Evolutionary conservation across 805 yeast genomes (phyloP).

Genomic region (Blastobotrys parvus): DNA sequence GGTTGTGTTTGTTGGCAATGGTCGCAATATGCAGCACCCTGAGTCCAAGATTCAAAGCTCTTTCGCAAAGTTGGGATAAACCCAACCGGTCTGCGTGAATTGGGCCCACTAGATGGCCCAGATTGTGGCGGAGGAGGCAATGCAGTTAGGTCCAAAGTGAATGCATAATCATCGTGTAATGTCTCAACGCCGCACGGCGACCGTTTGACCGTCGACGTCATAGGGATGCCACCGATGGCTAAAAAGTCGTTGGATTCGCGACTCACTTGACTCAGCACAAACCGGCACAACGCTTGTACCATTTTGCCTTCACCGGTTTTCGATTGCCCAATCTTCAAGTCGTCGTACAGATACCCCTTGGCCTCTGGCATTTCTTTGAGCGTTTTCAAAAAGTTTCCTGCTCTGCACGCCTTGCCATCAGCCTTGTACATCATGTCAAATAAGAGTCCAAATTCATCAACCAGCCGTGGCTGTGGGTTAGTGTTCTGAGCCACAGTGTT

Average conservation of each 20-base stretch:
- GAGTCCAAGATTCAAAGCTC: conserved; percentile 22
- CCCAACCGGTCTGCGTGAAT: background rate
- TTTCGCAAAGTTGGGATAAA: conserved; percentile 19
- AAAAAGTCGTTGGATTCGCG: conserved; percentile 36
- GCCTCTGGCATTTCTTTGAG: conserved; percentile 45
- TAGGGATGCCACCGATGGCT: conserved; percentile 13
- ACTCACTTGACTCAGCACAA: conserved; percentile 45
- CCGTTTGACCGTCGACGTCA: conserved; percentile 17
- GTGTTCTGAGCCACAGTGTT: conserved; percentile 40
- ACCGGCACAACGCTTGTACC: conserved; percentile 49
- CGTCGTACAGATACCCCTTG: conserved; percentile 35
- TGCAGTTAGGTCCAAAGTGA: conserved; percentile 18
- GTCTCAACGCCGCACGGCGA: conserved; percentile 20
- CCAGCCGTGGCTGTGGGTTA: conserved; percentile 36
- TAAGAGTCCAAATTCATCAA: conserved; percentile 79
- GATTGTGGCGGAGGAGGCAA: background rate
- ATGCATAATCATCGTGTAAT: conserved; percentile 12
- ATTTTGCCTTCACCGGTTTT: conserved; percentile 18
- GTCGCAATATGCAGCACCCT: conserved; percentile 46
- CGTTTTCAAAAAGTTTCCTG: conserved; percentile 65
- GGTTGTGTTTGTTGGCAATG: conserved; percentile 44
- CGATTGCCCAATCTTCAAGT: conserved; percentile 15
- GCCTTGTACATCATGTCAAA: conserved; percentile 89
- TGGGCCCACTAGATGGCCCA: conserved; percentile 2
- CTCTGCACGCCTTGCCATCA: conserved; percentile 66